A percentile compares a stretch with the other conserved stretches of the same genome.
These are phyloP conservation scores for Fusarium compactum DNA, from an alignment of 2,329 filamentous ascomycete species.

Conservation along the genomic window DNA sequence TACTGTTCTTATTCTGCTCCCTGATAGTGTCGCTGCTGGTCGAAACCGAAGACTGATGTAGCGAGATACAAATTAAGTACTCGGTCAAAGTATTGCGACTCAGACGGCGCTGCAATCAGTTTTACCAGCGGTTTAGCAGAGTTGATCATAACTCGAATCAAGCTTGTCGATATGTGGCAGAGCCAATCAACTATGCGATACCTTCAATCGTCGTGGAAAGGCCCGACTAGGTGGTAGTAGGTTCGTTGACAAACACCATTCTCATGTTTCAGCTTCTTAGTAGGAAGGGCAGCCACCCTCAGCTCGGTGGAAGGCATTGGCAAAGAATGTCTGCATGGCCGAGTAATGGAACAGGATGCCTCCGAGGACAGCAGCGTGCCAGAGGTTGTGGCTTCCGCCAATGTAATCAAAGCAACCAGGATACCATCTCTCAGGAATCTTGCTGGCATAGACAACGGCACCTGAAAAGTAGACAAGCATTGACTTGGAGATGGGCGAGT, in stretches of 20 bases:
- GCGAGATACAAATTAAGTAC: background rate
- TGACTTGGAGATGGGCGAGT: conserved; percentile 86
- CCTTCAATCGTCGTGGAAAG: background rate
- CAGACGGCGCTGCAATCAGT: background rate
- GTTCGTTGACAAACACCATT: background rate
- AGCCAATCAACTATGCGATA: background rate
- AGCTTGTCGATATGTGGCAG: background rate
- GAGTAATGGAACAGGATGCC: conserved; percentile 98
- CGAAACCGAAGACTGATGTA: background rate
- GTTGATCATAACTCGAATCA: background rate
- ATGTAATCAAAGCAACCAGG: conserved; percentile 96
- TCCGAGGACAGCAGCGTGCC: conserved; percentile 93
- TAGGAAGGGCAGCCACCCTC: conserved; percentile 69
- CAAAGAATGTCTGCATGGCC: conserved; percentile 96
- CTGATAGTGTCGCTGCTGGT: background rate
- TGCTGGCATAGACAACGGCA: conserved; percentile 88
- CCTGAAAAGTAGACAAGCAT: conserved; percentile 87
- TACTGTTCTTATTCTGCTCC: background rate
- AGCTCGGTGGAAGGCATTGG: conserved; percentile 78
- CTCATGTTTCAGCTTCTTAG: conserved; percentile 47
- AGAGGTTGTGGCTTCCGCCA: conserved; percentile 95
- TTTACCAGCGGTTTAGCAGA: background rate
- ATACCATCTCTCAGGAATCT: conserved; percentile 91
- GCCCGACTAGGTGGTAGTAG: background rate
- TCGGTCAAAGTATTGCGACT: background rate